Percentiles rank a stretch among this genome's conserved stretches.
These are phyloP conservation scores for Venturia oleaginea DNA, from an alignment of 2,329 filamentous ascomycete genomes.

Conservation along the genomic window DNA sequence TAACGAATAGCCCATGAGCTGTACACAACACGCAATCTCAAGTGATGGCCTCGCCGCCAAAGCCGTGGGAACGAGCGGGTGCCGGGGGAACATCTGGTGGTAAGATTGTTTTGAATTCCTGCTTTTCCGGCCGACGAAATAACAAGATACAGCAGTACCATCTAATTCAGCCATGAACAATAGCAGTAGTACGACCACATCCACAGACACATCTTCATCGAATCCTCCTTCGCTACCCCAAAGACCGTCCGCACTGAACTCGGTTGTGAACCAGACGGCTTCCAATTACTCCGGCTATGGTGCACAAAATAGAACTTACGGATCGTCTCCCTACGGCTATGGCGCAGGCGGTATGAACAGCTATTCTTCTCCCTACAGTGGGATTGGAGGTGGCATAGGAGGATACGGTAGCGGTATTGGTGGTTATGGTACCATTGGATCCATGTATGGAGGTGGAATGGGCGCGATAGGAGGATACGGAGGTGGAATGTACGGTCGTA, in stretches of 20 bases:
- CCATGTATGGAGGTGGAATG: constrained; percentile 27
- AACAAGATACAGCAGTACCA: constrained; percentile 29
- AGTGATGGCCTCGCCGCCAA: constrained; percentile 67
- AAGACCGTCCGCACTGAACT: constrained; percentile 66
- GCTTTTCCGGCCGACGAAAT: not conserved
- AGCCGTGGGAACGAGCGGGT: constrained; percentile 88
- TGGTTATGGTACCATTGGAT: constrained; percentile 34
- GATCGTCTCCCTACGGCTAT: constrained; percentile 33
- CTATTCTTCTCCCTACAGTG: constrained; percentile 44
- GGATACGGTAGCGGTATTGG: constrained; percentile 41
- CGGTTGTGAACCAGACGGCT: constrained; percentile 80
- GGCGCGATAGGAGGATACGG: constrained; percentile 24
- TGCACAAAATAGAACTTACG: constrained; percentile 41
- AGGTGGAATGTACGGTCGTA: constrained; percentile 26
- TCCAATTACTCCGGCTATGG: constrained; percentile 66
- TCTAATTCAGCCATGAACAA: constrained; percentile 23
- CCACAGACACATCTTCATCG: constrained; percentile 33
- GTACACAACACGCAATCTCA: constrained; percentile 20
- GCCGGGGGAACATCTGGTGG: constrained; percentile 32
- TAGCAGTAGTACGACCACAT: constrained; percentile 24
- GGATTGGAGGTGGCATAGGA: constrained; percentile 29
- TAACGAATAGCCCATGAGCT: constrained; percentile 15
- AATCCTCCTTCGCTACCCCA: constrained; percentile 62
- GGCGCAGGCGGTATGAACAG: constrained; percentile 15
- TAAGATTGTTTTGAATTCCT: not conserved